Evolutionary conservation across 306 rosid genomes (phyloP), one percentile per base, ranked within the genome.

Genomic region (Vicia sativa): DNA sequence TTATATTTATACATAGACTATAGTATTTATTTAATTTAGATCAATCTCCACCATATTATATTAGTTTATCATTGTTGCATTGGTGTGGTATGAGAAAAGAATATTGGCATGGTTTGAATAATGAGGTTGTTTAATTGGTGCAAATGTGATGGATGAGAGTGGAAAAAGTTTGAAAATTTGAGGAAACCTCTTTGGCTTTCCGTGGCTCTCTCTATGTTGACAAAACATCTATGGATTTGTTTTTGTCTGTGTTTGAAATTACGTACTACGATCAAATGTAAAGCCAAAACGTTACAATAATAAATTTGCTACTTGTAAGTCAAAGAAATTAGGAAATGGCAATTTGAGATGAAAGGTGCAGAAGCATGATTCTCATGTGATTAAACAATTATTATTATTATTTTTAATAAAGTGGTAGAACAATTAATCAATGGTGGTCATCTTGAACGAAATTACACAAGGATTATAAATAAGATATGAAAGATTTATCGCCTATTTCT

Each of bases 151-250:
- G 54, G 69, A 54, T 14, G 2, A 62, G 31, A 48, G 58, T 68
- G 71, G 72, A 74, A 50, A 43, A 50, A 5, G 50, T 72, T 78
- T 66, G 78, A 77, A 65, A 44, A 48, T 57, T 64, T 62, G 63
- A 58, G 35, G 74, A 66, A 62, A 35, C 43, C 38, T 44, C 38
- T 23, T 68, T 12, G 44, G 42, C 26, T 34, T 76, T 76, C 53
- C 67, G 15, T 74, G 29, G 21, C 39, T 64, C 18, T 15, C 64
- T 42, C 39, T 63, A 28, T 18, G 60, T 53, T 48, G 53, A 66
- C 49, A 2, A 5, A n/a, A 13, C 26, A 43, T 39, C 18, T 23
- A 49, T 12, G 9, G 14, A 49, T 15, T 14, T 9, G 11, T 55
- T 45, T 60, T 60, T 16, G 25, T 42, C 18, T 13, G 6, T 13